Percentiles rank a stretch among this genome's conserved stretches.
Evolutionary conservation across 208 protist species (phyloP).

Genomic region (Leishmania aethiopica): DNA sequence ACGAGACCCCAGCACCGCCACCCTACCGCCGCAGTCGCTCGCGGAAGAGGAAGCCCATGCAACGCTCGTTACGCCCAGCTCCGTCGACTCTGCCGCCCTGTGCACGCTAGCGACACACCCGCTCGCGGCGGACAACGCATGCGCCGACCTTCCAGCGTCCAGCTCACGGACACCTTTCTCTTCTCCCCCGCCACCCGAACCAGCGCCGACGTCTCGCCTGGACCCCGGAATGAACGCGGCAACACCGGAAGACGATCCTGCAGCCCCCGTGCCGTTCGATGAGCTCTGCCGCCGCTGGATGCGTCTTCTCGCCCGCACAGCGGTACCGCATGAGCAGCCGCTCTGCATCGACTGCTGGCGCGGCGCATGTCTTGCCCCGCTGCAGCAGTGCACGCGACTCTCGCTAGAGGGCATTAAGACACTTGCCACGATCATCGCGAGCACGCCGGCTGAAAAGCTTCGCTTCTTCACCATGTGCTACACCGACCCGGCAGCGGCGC

Average conservation of each 20-base stretch:
- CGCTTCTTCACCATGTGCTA: constrained; percentile 8
- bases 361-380: neutral
- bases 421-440: neutral
- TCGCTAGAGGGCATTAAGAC: constrained; percentile 8
- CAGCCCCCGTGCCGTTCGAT: neutral
- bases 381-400: constrained; percentile 18
- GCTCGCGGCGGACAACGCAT: neutral
- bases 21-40: neutral
- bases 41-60: neutral
- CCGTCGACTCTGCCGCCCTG: neutral
- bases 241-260: neutral
- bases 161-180: neutral
- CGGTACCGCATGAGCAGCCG: constrained; percentile 18
- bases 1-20: neutral
- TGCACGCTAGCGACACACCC: neutral
- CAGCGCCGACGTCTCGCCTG: neutral
- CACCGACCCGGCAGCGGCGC: neutral
- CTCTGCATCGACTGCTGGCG: constrained; percentile 29
- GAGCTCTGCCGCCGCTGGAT: constrained; percentile 29
- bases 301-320: constrained; percentile 19
- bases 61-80: neutral
- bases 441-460: neutral
- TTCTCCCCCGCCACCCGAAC: neutral
- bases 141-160: neutral
- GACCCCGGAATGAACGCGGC: neutral